phyloP scores from a whole-genome alignment of 73 alveolate species.

The Halteria grandinella region DNA sequence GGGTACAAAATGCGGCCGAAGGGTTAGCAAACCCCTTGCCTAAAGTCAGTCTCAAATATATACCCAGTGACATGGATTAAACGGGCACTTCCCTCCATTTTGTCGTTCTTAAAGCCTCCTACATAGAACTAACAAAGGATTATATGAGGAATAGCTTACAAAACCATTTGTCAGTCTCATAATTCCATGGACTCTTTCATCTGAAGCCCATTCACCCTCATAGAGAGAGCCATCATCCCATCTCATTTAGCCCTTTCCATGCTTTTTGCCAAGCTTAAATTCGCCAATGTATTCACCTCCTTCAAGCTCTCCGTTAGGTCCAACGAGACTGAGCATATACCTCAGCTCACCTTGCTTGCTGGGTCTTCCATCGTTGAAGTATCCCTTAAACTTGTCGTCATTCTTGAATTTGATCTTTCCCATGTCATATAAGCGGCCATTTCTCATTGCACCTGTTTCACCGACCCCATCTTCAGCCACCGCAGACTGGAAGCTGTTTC shows the following conservation, averaged over 20 bases:
- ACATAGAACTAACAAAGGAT: conserved; percentile 2
- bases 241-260: conserved; percentile 52
- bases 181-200: conserved; percentile 30
- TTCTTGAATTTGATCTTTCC: conserved; percentile 33
- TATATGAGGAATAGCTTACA: not conserved
- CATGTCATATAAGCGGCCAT: conserved; percentile 32
- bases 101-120: conserved; percentile 52
- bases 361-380: conserved; percentile 55
- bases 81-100: conserved; percentile 36
- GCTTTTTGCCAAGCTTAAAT: conserved; percentile 57
- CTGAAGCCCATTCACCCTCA: conserved; percentile 61
- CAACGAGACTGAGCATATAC: not conserved
- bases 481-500: conserved; percentile 54
- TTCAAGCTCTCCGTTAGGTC: conserved; percentile 9
- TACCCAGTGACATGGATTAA: not conserved
- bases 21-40: conserved; percentile 5
- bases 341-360: conserved; percentile 43
- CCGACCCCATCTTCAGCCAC: conserved; percentile 38
- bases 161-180: conserved; percentile 43
- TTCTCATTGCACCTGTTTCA: conserved; percentile 35
- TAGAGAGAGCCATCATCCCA: conserved; percentile 66
- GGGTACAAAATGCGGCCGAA: conserved; percentile 44
- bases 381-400: conserved; percentile 56
- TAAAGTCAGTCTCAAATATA: conserved; percentile 37
- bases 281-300: conserved; percentile 50